These are phyloP conservation scores for Blastomyces percursus DNA, from an alignment of 2,329 filamentous ascomycete species.

Conservation along the genomic window DNA sequence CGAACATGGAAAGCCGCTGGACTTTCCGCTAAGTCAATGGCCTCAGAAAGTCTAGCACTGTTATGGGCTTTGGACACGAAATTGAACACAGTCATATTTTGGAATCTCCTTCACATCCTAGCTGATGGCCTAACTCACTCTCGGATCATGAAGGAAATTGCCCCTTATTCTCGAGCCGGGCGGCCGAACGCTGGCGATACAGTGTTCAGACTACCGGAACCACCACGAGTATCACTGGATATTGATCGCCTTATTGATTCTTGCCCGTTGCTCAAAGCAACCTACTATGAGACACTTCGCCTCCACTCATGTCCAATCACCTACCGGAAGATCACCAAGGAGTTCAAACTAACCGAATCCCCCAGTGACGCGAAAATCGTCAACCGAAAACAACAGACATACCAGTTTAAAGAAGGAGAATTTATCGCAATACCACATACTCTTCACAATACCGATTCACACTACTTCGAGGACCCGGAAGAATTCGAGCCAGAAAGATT, in stretches of 20 bases:
- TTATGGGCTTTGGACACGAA: conserved; percentile 48
- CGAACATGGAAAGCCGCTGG: conserved; percentile 30
- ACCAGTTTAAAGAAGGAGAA: conserved; percentile 33
- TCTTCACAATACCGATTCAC: conserved; percentile 34
- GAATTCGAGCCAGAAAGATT: conserved; percentile 38
- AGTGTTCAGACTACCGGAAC: conserved; percentile 34
- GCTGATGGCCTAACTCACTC: conserved; percentile 31
- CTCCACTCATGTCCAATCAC: conserved; percentile 35
- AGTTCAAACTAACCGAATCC: conserved; percentile 32
- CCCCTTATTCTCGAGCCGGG: conserved; percentile 30
- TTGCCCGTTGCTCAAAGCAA: conserved; percentile 39
- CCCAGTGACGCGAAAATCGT: conserved; percentile 27
- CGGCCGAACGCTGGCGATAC: conserved; percentile 28
- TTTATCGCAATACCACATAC: conserved; percentile 37
- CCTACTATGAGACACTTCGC: conserved; percentile 38
- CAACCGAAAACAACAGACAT: conserved; percentile 26
- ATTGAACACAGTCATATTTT: conserved; percentile 42
- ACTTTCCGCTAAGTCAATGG: conserved; percentile 29
- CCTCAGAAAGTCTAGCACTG: conserved; percentile 37
- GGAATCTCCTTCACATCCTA: conserved; percentile 40
- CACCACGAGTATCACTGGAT: conserved; percentile 34
- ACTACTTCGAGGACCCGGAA: conserved; percentile 32
- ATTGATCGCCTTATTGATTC: conserved; percentile 31
- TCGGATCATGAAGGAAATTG: conserved; percentile 37
- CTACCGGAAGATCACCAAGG: conserved; percentile 31